Percentiles rank a stretch among this genome's conserved stretches.
Evolutionary conservation across 2,329 filamentous ascomycete genomes (phyloP).

Genomic region (Apiospora sp.): DNA sequence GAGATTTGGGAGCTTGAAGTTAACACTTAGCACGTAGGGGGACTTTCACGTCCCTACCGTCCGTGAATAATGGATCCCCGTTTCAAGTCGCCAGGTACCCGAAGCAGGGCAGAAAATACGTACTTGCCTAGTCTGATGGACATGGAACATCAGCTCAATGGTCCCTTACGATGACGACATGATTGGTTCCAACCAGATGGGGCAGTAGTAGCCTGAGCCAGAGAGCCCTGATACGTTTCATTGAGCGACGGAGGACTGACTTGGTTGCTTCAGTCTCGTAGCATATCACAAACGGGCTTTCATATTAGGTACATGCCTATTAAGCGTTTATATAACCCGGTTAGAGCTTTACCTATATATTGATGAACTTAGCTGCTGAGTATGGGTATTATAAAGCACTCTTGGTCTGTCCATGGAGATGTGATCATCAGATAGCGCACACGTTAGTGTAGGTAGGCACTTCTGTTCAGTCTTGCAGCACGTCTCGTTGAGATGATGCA

Average conservation of each 20-base stretch:
- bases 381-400: background rate
- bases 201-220: constrained; percentile 6
- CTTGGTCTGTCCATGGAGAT: background rate
- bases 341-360: background rate
- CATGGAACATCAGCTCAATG: background rate
- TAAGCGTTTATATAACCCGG: background rate
- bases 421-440: background rate
- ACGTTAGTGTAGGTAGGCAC: too few species aligned
- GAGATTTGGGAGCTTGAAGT: background rate
- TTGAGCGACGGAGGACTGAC: background rate
- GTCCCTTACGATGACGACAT: background rate
- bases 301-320: too few species aligned
- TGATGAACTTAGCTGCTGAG: too few species aligned
- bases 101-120: background rate
- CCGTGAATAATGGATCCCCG: constrained; percentile 16
- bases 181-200: constrained; percentile 4
- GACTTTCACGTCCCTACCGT: constrained; percentile 14
- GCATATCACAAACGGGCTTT: background rate
- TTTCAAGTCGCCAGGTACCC: background rate
- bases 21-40: background rate
- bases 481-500: too few species aligned
- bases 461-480: too few species aligned
- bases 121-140: background rate
- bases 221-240: constrained; percentile 11
- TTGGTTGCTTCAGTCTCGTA: background rate